Percentiles rank a stretch among this genome's conserved stretches.
Evolutionary conservation across 2,329 filamentous ascomycete species (phyloP).

Genomic region (Aurifilum marmelostoma): DNA sequence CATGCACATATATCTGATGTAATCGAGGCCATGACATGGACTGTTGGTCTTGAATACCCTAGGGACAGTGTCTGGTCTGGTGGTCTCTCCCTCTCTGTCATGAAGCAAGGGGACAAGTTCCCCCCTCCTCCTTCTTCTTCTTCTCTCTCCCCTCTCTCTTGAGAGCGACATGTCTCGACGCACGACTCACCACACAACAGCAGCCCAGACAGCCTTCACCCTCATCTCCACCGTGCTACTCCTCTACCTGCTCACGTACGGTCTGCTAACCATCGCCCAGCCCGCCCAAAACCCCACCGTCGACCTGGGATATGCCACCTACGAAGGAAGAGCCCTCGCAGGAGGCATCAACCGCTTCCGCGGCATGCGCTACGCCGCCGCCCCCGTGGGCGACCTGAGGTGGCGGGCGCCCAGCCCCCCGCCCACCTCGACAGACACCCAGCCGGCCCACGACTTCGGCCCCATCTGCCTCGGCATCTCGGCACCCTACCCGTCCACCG

Average conservation of each 20-base stretch:
- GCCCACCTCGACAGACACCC: constrained; percentile 36
- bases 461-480: constrained; percentile 49
- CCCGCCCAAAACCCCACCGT: constrained; percentile 23
- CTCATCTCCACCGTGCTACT: not conserved
- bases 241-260: not conserved
- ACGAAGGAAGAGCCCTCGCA: constrained; percentile 22
- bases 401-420: constrained; percentile 55
- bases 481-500: constrained; percentile 36
- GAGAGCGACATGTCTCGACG: not conserved
- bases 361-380: constrained; percentile 55
- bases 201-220: not conserved
- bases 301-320: constrained; percentile 29
- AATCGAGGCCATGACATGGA: not conserved
- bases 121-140: not conserved
- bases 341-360: constrained; percentile 48
- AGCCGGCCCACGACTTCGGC: constrained; percentile 47
- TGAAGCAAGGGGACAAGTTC: too few relatives aligned
- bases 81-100: not conserved
- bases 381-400: constrained; percentile 54
- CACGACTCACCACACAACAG: not conserved
- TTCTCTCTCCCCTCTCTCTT: not conserved
- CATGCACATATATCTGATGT: not conserved
- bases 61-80: not conserved
- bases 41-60: not conserved
- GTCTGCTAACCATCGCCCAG: constrained; percentile 19